These are phyloP conservation scores for Podospora comata DNA, from an alignment of 495 filamentous ascomycete genomes.

Conservation along the genomic window DNA sequence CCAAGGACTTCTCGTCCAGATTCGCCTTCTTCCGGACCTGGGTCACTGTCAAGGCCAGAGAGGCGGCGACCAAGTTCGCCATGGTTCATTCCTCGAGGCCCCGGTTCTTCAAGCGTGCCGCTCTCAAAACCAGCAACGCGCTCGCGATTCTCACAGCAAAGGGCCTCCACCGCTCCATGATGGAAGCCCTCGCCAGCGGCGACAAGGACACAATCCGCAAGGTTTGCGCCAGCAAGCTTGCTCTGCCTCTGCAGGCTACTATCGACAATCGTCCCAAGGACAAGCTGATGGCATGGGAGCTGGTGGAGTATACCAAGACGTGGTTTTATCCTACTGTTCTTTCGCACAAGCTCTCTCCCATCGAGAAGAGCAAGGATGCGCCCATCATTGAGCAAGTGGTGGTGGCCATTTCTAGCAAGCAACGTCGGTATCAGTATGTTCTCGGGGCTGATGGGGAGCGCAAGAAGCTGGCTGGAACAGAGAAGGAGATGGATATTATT, in stretches of 20 bases:
- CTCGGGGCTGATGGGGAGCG: slow-evolving; percentile 18
- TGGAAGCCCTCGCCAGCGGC: slow-evolving; percentile 65
- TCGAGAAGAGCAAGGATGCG: slow-evolving; percentile 38
- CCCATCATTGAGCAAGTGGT: slow-evolving; percentile 63
- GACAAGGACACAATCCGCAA: slow-evolving; percentile 55
- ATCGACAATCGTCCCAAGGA: slow-evolving; percentile 53
- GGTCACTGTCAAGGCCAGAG: slow-evolving; percentile 17
- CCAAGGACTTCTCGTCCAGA: slow-evolving; percentile 12
- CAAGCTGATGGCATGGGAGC: slow-evolving; percentile 58
- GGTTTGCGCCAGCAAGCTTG: slow-evolving; percentile 61
- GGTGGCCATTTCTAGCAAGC: slow-evolving; percentile 65
- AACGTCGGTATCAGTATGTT: slow-evolving; percentile 53
- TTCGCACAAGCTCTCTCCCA: slow-evolving; percentile 53
- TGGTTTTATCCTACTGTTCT: slow-evolving; percentile 54
- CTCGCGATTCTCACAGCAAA: slow-evolving; percentile 50
- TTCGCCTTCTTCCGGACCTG: slow-evolving; percentile 22
- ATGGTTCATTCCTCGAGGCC: slow-evolving; percentile 33
- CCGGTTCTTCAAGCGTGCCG: slow-evolving; percentile 25
- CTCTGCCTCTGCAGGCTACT: slow-evolving; percentile 49
- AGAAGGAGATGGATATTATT: slow-evolving; percentile 58
- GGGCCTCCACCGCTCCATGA: slow-evolving; percentile 65
- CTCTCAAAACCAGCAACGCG: slow-evolving; percentile 40
- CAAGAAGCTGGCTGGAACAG: slow-evolving; percentile 42
- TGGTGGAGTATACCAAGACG: slow-evolving; percentile 57
- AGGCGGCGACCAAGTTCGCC: slow-evolving; percentile 3